Conservation (phyloP, 768 basidiomycete genomes). For the Scleroderma bovista region DNA sequence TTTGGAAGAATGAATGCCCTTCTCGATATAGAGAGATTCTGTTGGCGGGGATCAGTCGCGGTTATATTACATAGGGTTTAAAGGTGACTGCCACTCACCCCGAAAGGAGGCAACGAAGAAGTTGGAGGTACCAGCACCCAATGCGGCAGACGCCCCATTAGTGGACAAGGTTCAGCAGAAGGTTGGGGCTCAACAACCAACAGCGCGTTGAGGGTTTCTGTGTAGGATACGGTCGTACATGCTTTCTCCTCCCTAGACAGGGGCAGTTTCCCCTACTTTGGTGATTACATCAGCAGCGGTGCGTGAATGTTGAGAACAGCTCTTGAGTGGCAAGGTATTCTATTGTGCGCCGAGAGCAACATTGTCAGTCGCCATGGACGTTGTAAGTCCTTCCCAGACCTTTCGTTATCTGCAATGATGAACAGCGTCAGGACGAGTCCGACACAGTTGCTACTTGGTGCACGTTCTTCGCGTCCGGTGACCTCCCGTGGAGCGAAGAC, state of each 20-base stretch:
- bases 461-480: slow-evolving; percentile 44
- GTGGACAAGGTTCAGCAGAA: slow-evolving; percentile 57
- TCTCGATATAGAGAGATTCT: slow-evolving; percentile 50
- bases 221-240: neutral
- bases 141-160: slow-evolving; percentile 68
- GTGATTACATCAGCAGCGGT: neutral
- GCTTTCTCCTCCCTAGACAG: neutral
- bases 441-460: slow-evolving; percentile 18
- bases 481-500: slow-evolving; percentile 57
- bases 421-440: slow-evolving; percentile 12
- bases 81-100: slow-evolving; percentile 55
- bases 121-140: slow-evolving; percentile 73
- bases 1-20: neutral
- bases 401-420: neutral
- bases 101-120: slow-evolving; percentile 57
- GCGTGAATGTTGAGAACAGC: neutral
- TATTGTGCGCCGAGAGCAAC: too few species aligned
- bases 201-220: slow-evolving; percentile 38
- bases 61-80: slow-evolving; percentile 80
- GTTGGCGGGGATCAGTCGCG: slow-evolving; percentile 59
- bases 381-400: slow-evolving; percentile 13
- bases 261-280: neutral
- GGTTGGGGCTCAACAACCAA: slow-evolving; percentile 55
- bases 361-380: slow-evolving; percentile 16
- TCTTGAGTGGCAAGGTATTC: too few species aligned